Percentiles rank a stretch among this genome's conserved stretches.
These are phyloP conservation scores for Allomyces arbusculus DNA, from an alignment of 192 early-diverging fungal genomes.

Conservation along the genomic window DNA sequence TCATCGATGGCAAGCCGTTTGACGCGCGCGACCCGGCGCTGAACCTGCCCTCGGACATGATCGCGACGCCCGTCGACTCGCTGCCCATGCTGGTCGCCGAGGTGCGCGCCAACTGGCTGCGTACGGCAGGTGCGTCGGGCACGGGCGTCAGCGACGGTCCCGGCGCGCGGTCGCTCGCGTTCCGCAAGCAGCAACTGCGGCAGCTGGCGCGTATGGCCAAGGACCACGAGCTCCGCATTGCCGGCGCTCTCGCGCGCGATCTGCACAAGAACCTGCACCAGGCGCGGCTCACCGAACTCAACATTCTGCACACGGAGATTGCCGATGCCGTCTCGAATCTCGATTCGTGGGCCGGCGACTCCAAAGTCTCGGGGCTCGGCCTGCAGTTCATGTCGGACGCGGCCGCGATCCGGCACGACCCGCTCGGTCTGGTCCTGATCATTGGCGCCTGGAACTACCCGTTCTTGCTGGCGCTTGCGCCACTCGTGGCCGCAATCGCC, in stretches of 20 bases:
- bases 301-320: background rate
- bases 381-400: background rate
- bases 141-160: too few species aligned
- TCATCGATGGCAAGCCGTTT: too few species aligned
- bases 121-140: too few species aligned
- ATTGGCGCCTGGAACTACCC: conserved; percentile 52
- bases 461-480: conserved; percentile 42
- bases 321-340: background rate
- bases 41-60: too few species aligned
- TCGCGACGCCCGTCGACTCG: background rate
- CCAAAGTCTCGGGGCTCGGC: background rate
- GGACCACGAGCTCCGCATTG: background rate
- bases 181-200: conserved; percentile 20
- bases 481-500: conserved; percentile 65
- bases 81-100: background rate
- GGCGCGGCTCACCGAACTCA: background rate
- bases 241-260: background rate
- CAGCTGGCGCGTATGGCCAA: background rate
- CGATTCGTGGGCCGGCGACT: background rate
- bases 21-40: too few species aligned
- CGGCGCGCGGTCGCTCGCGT: conserved; percentile 5
- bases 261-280: background rate
- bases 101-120: background rate
- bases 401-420: conserved; percentile 25
- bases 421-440: conserved; percentile 53